Conservation (phyloP, 1,139 yeast genomes). For the Barnettozyma hawaiiensis region DNA sequence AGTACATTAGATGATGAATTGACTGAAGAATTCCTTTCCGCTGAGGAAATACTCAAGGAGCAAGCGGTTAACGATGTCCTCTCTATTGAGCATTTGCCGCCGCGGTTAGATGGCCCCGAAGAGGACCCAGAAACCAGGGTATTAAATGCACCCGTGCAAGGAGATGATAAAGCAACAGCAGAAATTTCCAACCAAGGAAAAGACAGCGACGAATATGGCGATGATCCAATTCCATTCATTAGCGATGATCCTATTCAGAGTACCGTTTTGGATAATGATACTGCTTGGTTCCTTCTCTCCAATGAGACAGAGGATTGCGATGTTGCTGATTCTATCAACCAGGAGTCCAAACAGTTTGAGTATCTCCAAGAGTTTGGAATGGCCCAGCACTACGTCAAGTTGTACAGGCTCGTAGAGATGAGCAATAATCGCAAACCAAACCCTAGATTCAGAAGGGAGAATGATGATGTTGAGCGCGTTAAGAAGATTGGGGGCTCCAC, state of each 20-base stretch:
- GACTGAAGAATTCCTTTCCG: neutral
- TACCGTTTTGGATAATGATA: conserved; percentile 11
- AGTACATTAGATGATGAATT: neutral
- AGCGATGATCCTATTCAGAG: conserved; percentile 10
- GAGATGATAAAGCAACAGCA: neutral
- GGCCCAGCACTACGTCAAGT: neutral
- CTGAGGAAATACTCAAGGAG: neutral
- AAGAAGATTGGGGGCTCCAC: neutral
- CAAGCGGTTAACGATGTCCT: neutral
- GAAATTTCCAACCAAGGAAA: neutral
- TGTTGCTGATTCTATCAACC: neutral
- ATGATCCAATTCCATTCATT: conserved; percentile 8
- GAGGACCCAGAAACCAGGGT: neutral
- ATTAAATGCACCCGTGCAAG: too few species aligned
- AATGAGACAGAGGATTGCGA: conserved; percentile 6
- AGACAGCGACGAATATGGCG: too few species aligned
- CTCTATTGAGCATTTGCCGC: too few species aligned
- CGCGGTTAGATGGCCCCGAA: too few species aligned
- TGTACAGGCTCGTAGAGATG: neutral
- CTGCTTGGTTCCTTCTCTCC: conserved; percentile 13
- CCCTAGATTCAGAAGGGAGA: neutral
- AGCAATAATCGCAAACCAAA: neutral
- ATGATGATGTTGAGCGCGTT: neutral
- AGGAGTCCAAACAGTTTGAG: neutral
- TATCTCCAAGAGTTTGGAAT: conserved; percentile 4